Conservation (phyloP, 176 grass and related monocot species). For the Cocos nucifera region DNA sequence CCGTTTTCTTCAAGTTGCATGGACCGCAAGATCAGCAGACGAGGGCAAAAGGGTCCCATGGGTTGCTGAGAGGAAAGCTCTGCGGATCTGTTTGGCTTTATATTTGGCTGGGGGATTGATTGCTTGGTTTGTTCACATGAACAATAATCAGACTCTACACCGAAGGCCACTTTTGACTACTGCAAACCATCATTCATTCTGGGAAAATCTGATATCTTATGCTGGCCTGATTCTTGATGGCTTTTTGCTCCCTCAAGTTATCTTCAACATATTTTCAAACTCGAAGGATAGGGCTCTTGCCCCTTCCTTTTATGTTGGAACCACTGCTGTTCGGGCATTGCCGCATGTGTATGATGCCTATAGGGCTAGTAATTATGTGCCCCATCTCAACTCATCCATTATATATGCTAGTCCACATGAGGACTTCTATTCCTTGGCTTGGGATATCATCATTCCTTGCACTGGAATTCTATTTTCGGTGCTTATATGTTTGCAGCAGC, state of each 20-base stretch:
- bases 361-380: conserved; percentile 30
- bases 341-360: conserved; percentile 73
- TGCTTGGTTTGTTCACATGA: conserved; percentile 48
- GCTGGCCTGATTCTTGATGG: conserved; percentile 60
- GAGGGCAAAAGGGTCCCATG: conserved; percentile 39
- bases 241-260: conserved; percentile 76
- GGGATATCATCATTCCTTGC: conserved; percentile 67
- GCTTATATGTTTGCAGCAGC: conserved; percentile 54
- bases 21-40: conserved; percentile 53
- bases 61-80: conserved; percentile 67
- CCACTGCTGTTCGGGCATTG: conserved; percentile 38
- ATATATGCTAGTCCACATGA: conserved; percentile 45
- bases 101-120: conserved; percentile 61
- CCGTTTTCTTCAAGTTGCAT: conserved; percentile 74
- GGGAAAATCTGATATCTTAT: conserved; percentile 52
- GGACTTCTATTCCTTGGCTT: conserved; percentile 55
- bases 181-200: conserved; percentile 26
- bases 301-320: conserved; percentile 55
- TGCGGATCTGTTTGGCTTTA: conserved; percentile 60
- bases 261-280: conserved; percentile 46
- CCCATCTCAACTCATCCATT: conserved; percentile 34
- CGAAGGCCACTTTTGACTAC: conserved; percentile 15
- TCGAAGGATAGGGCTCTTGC: conserved; percentile 56
- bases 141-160: conserved; percentile 9
- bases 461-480: conserved; percentile 31